phyloP scores from a whole-genome alignment of 208 protist species.

The Leishmania amazonensis region DNA sequence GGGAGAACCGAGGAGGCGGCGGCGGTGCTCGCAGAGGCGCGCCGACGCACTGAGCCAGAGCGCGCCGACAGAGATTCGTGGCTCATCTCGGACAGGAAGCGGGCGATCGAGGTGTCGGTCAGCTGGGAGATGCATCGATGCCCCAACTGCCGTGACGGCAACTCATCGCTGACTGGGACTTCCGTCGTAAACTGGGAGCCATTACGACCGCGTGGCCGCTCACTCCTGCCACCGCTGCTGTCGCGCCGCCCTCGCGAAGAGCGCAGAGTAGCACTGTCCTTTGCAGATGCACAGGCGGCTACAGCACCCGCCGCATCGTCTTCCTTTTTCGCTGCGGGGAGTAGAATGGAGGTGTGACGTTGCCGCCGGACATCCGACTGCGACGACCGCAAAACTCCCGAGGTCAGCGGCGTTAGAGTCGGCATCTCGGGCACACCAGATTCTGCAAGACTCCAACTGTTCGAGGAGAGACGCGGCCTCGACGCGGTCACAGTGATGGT shows the following conservation, averaged over 20 bases:
- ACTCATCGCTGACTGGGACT: neutral
- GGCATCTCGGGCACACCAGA: neutral
- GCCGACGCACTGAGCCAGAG: slow-evolving; percentile 4
- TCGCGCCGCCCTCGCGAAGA: slow-evolving; percentile 5
- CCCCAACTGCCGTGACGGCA: neutral
- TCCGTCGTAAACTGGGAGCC: neutral
- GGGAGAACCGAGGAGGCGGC: slow-evolving; percentile 1
- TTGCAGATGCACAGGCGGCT: neutral
- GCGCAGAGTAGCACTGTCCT: neutral
- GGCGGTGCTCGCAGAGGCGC: slow-evolving; percentile 3
- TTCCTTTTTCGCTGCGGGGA: neutral
- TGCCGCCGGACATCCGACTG: neutral
- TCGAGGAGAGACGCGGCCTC: neutral
- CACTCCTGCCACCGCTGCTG: neutral
- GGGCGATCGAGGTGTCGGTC: neutral
- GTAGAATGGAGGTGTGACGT: neutral
- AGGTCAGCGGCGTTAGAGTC: neutral
- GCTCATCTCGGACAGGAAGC: neutral
- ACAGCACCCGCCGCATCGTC: neutral
- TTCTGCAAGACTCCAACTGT: slow-evolving; percentile 12
- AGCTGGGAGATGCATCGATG: neutral
- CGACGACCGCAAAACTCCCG: neutral
- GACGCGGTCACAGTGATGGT: neutral
- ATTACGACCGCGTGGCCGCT: neutral
- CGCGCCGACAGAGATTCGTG: slow-evolving; percentile 1